Evolutionary conservation across 2,329 filamentous ascomycete species (phyloP).

Genomic region (Cladophialophora immunda): DNA sequence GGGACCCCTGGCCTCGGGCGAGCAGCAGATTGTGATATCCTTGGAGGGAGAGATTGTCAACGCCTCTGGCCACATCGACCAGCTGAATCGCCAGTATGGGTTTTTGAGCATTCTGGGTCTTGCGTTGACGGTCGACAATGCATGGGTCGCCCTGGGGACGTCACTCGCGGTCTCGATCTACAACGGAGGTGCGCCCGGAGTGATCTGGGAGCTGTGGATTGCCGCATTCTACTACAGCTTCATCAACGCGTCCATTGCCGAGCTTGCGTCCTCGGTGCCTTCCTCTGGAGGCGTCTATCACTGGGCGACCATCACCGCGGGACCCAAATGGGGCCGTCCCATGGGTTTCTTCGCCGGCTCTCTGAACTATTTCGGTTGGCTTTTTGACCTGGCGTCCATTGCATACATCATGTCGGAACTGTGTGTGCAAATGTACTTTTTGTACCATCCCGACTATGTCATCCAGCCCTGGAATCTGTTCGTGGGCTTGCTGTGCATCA

Average conservation of each 20-base stretch:
- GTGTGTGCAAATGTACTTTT: conserved; percentile 67
- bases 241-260: conserved; percentile 67
- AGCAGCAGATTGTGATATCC: conserved; percentile 18
- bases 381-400: conserved; percentile 55
- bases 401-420: conserved; percentile 66
- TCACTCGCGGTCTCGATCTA: conserved; percentile 49
- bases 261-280: conserved; percentile 68
- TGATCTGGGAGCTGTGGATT: conserved; percentile 62
- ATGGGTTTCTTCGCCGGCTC: conserved; percentile 58
- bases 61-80: conserved; percentile 69
- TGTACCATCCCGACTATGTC: conserved; percentile 59
- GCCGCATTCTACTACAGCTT: conserved; percentile 62
- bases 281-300: conserved; percentile 69
- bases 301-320: conserved; percentile 67
- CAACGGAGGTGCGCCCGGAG: conserved; percentile 69
- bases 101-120: conserved; percentile 60
- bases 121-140: conserved; percentile 69
- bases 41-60: conserved; percentile 54
- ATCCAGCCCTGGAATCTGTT: conserved; percentile 53
- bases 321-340: conserved; percentile 61
- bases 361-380: conserved; percentile 62
- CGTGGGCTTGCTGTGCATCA: conserved; percentile 57
- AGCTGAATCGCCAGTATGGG: conserved; percentile 66
- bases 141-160: conserved; percentile 70
- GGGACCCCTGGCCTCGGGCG: conserved; percentile 1